Conservation (phyloP, 352 stramenopile species). For the Phytophthora pinifolia region DNA sequence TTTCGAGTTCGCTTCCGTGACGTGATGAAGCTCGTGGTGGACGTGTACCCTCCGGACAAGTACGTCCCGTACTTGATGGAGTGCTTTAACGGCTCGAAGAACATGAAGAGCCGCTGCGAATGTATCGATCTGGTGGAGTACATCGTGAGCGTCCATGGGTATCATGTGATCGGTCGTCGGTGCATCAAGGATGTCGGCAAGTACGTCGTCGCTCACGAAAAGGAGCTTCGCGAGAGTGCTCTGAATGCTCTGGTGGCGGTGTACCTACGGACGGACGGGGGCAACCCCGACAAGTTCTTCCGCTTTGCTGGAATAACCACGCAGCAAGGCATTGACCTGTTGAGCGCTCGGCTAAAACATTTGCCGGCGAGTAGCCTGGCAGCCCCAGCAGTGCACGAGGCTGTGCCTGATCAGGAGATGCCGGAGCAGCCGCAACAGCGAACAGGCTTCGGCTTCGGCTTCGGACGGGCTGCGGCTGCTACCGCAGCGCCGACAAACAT, state of each 20-base stretch:
- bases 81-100: conserved; percentile 86
- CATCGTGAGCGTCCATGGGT: conserved; percentile 62
- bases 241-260: conserved; percentile 70
- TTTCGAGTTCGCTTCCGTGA: conserved; percentile 84
- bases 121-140: conserved; percentile 85
- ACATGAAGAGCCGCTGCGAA: conserved; percentile 84
- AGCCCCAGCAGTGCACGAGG: conserved; percentile 12
- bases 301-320: conserved; percentile 66
- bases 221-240: conserved; percentile 80
- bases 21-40: conserved; percentile 78
- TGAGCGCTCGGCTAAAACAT: conserved; percentile 77
- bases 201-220: conserved; percentile 76
- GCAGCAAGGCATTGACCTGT: conserved; percentile 82
- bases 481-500: conserved; percentile 7
- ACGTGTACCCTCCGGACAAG: conserved; percentile 82
- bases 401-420: conserved; percentile 9
- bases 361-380: conserved; percentile 46
- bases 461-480: conserved; percentile 23
- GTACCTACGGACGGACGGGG: conserved; percentile 61
- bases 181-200: conserved; percentile 82
- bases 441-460: conserved; percentile 37
- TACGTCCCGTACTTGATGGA: conserved; percentile 74
- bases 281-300: conserved; percentile 80
- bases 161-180: conserved; percentile 68
- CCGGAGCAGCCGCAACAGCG: conserved; percentile 23